phyloP scores from a whole-genome alignment of 305 asterid species.

The Fraxinus greggii region DNA sequence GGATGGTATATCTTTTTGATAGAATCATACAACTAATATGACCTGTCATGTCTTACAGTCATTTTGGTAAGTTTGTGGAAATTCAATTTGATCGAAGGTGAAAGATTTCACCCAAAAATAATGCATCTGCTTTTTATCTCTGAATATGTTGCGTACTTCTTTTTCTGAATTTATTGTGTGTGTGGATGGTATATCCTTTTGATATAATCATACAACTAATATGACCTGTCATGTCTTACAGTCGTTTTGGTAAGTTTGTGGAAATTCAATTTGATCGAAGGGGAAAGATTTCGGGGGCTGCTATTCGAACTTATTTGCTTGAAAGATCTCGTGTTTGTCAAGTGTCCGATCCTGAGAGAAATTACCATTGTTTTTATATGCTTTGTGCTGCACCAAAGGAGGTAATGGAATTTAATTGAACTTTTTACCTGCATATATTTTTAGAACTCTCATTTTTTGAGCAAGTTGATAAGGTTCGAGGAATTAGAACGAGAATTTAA shows the following conservation, averaged over 20 bases:
- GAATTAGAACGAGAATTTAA: no score
- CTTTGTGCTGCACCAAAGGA: slow-evolving; percentile 86
- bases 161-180: background rate
- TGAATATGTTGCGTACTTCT: background rate
- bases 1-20: background rate
- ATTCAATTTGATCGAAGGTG: slow-evolving; percentile 73
- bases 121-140: background rate
- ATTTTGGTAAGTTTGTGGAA: slow-evolving; percentile 88
- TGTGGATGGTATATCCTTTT: background rate
- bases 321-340: slow-evolving; percentile 94
- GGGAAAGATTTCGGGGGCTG: slow-evolving; percentile 87
- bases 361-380: slow-evolving; percentile 86
- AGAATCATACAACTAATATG: slow-evolving; percentile 18
- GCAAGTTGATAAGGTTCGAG: background rate
- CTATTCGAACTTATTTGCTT: slow-evolving; percentile 78
- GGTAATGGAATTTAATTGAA: slow-evolving; percentile 36
- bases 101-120: slow-evolving; percentile 53
- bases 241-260: slow-evolving; percentile 92
- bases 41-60: slow-evolving; percentile 45
- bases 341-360: slow-evolving; percentile 87
- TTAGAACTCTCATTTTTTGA: background rate
- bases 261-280: slow-evolving; percentile 75
- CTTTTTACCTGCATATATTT: background rate
- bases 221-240: slow-evolving; percentile 31
- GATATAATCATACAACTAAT: slow-evolving; percentile 18